These are phyloP conservation scores for Pinus tabuliformis DNA, from an alignment of 75 land plant species.

Conservation along the genomic window DNA sequence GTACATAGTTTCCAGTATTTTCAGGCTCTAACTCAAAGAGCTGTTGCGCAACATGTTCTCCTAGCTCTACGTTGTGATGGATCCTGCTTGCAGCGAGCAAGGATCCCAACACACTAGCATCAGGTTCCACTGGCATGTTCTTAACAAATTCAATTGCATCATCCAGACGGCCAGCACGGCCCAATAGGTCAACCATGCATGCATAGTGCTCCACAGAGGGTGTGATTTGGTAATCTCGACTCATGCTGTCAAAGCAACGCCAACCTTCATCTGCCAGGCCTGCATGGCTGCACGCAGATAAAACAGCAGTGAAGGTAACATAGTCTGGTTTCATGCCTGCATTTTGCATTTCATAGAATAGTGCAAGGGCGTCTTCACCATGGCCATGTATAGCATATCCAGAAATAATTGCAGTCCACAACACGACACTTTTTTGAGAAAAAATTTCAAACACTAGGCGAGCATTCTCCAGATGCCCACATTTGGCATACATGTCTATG, in stretches of 20 bases:
- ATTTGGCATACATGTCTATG: constrained; percentile 24
- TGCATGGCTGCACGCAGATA: constrained; percentile 42
- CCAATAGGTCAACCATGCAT: constrained; percentile 59
- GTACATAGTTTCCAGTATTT: background rate
- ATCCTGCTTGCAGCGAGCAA: constrained; percentile 54
- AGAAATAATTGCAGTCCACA: constrained; percentile 4
- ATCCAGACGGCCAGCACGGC: constrained; percentile 48
- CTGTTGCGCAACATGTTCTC: constrained; percentile 20
- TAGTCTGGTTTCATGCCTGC: constrained; percentile 39
- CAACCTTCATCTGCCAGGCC: constrained; percentile 36
- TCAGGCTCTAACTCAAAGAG: background rate
- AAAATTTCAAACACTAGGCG: background rate
- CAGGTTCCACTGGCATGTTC: constrained; percentile 20
- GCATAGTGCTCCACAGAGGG: constrained; percentile 45
- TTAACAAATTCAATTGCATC: constrained; percentile 39
- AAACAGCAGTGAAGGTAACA: constrained; percentile 31
- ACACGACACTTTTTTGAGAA: background rate
- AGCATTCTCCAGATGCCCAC: constrained; percentile 12
- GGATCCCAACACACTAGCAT: constrained; percentile 36
- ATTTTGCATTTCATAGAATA: constrained; percentile 32
- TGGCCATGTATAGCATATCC: background rate
- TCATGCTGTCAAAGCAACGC: constrained; percentile 35
- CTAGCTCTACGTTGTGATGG: constrained; percentile 32
- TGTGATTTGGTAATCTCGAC: constrained; percentile 16
- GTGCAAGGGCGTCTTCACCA: background rate